phyloP scores from a whole-genome alignment of 805 yeast genomes.

The Candida tallmaniae region DNA sequence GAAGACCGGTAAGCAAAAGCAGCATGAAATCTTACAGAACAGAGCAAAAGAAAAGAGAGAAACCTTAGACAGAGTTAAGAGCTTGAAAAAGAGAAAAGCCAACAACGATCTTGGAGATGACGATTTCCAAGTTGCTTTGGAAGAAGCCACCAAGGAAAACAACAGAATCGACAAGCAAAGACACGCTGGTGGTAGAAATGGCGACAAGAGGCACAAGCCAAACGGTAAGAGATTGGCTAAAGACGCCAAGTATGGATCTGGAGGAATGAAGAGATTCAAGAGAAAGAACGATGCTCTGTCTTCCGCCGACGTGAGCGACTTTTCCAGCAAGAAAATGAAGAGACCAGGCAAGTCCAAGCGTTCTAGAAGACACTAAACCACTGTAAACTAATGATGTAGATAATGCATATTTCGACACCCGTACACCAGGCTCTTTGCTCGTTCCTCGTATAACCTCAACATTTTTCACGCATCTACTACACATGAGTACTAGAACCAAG shows the following conservation, averaged over 20 bases:
- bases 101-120: slow-evolving; percentile 65
- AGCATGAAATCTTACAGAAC: slow-evolving; percentile 86
- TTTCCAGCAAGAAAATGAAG: slow-evolving; percentile 50
- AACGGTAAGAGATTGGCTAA: slow-evolving; percentile 67
- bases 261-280: slow-evolving; percentile 73
- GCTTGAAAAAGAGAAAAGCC: slow-evolving; percentile 85
- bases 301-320: slow-evolving; percentile 61
- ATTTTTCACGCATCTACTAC: neutral
- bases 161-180: slow-evolving; percentile 20
- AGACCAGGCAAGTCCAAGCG: slow-evolving; percentile 44
- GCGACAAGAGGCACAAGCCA: slow-evolving; percentile 50
- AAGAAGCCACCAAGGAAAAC: slow-evolving; percentile 75
- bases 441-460: neutral
- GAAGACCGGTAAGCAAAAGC: slow-evolving; percentile 97
- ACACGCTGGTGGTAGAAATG: slow-evolving; percentile 19
- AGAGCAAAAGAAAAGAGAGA: slow-evolving; percentile 92
- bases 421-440: neutral
- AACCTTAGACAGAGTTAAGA: slow-evolving; percentile 82
- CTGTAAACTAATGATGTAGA: neutral
- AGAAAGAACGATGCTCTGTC: slow-evolving; percentile 72
- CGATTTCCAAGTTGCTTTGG: slow-evolving; percentile 87
- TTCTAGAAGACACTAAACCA: slow-evolving; percentile 21
- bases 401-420: slow-evolving; percentile 1
- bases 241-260: slow-evolving; percentile 68
- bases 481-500: slow-evolving; percentile 35